Evolutionary conservation across 345 rosid genomes (phyloP), one percentile per base, ranked within the genome.

Genomic region (Arabis hirsuta): DNA sequence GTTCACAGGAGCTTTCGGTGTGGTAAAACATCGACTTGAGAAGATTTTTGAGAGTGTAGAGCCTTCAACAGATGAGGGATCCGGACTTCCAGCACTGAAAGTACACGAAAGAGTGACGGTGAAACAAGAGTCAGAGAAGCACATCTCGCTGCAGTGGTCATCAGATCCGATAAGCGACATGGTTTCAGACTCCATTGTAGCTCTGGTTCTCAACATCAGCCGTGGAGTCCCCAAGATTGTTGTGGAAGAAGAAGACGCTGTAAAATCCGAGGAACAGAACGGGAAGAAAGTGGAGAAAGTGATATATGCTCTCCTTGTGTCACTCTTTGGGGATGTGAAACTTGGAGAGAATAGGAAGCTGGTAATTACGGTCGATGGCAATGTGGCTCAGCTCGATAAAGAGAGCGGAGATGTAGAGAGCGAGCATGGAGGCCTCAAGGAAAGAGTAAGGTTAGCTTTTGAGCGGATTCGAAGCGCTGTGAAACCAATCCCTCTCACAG

Each of bases 301-400:
- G 52, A 55, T 85, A 13, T 78, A 81, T 13, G 96, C 97, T 1
- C 86, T 94, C 44, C 95, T 91, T 11, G 88, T 83, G 54, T 94
- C 98, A 6, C 91, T 94, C 31, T 94, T 91, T 29, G 96, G 98
- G 62, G 96, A 94, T 71, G 97, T 89, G 78, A 88, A 91, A 78
- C 72, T 70, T 7, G 96, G 91, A 27, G 97, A 89, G 72, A 73
- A 89, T 1, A 97, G 95, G 64, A 91, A 83, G 79, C 78, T 94
- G 53, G 81, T 83, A 77, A 81, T 94, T 43, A 81, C 64, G 1
- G 92, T 91, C 1, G 97, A 94, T 76, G 96, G 91, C 20, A 91
- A 84, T 72, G 82, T 91, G 5, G 97, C 96, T 4, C 71, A 79
- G 65, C 89, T 94, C 0, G 91, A 91, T 79, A 91, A 85, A 80